Conservation (phyloP, 441 rosid genomes). For the Biscutella auriculata region DNA sequence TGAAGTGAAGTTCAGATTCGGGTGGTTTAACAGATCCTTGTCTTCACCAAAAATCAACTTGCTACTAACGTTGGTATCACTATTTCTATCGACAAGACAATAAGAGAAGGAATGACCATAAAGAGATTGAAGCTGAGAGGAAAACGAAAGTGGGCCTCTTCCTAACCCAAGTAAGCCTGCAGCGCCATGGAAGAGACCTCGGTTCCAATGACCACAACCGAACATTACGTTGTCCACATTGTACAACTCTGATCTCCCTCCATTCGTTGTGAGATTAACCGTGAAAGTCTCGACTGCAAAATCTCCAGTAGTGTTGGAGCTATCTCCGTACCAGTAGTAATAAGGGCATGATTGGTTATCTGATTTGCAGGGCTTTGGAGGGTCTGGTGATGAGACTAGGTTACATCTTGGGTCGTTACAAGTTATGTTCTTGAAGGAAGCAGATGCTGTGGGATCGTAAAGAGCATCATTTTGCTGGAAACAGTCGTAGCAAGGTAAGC, state of each 20-base stretch:
- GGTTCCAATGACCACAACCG: conserved; percentile 91
- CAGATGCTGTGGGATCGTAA: conserved; percentile 46
- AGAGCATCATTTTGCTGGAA: conserved; percentile 58
- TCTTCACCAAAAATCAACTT: conserved; percentile 89
- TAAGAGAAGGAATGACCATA: conserved; percentile 81
- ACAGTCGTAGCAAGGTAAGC: conserved; percentile 64
- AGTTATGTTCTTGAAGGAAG: conserved; percentile 45
- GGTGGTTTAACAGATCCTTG: conserved; percentile 47
- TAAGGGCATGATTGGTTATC: conserved; percentile 68
- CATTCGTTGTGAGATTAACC: conserved; percentile 46
- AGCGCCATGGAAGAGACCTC: conserved; percentile 75
- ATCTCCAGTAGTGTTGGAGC: conserved; percentile 86
- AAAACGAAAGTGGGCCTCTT: conserved; percentile 75
- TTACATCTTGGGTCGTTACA: conserved; percentile 57
- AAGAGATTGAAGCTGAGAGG: conserved; percentile 71
- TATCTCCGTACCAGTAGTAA: conserved; percentile 84
- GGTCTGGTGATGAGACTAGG: conserved; percentile 65
- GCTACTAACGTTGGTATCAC: conserved; percentile 70
- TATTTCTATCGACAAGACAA: conserved; percentile 75
- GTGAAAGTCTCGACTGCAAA: conserved; percentile 73
- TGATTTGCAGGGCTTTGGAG: conserved; percentile 49
- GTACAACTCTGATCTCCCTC: conserved; percentile 39
- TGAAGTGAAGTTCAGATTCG: conserved; percentile 61
- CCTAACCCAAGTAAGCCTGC: conserved; percentile 80
- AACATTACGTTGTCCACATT: conserved; percentile 65